Conservation (phyloP, 208 protist genomes). For the Strigomonas culicis region DNA sequence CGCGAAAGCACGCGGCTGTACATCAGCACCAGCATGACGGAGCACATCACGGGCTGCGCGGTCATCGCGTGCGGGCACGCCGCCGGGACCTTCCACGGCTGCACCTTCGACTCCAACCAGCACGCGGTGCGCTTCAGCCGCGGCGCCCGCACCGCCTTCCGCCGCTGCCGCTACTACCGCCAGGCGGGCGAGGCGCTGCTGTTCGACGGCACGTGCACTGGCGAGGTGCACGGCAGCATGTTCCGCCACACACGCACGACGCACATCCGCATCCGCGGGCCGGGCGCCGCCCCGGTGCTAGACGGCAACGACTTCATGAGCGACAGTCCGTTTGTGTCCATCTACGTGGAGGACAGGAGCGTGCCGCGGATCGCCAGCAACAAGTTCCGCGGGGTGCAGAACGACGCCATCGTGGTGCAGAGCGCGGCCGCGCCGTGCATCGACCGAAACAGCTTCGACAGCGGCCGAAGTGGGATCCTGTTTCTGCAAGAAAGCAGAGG, state of each 20-base stretch:
- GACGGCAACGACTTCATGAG: slow-evolving; percentile 22
- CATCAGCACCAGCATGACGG: slow-evolving; percentile 18
- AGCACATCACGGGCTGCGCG: slow-evolving; percentile 19
- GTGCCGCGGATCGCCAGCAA: slow-evolving; percentile 20
- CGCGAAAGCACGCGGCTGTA: slow-evolving; percentile 3
- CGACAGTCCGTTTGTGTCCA: slow-evolving; percentile 18
- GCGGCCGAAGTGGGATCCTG: slow-evolving; percentile 20
- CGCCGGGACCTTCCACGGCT: slow-evolving; percentile 17
- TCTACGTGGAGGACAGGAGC: slow-evolving; percentile 2
- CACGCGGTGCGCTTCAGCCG: slow-evolving; percentile 15
- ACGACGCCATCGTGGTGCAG: slow-evolving; percentile 22
- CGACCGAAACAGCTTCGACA: slow-evolving; percentile 20
- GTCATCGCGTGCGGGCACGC: slow-evolving; percentile 20
- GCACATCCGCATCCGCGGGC: slow-evolving; percentile 15
- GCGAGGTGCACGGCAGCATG: slow-evolving; percentile 17
- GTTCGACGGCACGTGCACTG: slow-evolving; percentile 9
- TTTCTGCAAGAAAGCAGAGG: slow-evolving; percentile 14
- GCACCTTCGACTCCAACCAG: slow-evolving; percentile 23
- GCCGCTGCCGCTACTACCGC: slow-evolving; percentile 12
- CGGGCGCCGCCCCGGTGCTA: slow-evolving; percentile 13
- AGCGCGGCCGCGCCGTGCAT: slow-evolving; percentile 16
- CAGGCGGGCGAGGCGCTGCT: slow-evolving; percentile 16
- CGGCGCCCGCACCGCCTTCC: slow-evolving; percentile 18
- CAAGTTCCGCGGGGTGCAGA: slow-evolving; percentile 19
- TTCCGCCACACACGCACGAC: slow-evolving; percentile 19